Conservation (phyloP, 2,329 filamentous ascomycete genomes). For the Fusarium sp. region DNA sequence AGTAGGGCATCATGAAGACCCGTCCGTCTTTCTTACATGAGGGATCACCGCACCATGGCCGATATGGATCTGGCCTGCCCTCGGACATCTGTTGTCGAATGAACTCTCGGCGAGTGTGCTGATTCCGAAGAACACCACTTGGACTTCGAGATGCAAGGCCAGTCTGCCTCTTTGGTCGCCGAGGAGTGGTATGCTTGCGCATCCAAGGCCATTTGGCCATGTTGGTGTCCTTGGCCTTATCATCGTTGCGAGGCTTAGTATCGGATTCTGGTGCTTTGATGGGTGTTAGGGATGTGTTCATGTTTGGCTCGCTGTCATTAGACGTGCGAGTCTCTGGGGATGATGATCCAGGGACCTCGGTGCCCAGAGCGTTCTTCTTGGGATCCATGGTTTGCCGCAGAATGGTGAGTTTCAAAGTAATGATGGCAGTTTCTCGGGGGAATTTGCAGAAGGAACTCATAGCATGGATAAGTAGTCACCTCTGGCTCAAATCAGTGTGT, state of each 20-base stretch:
- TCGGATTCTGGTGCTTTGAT: background rate
- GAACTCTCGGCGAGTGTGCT: slow-evolving; percentile 25
- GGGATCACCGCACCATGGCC: slow-evolving; percentile 34
- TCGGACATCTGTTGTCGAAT: slow-evolving; percentile 30
- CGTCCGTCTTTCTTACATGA: slow-evolving; percentile 19
- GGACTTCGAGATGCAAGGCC: background rate
- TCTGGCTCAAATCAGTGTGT: background rate
- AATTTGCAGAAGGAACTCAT: too few species aligned
- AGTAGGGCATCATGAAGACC: slow-evolving; percentile 19
- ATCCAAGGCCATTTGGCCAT: background rate
- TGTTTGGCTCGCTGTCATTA: background rate
- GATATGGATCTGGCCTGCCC: slow-evolving; percentile 33
- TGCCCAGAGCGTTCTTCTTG: background rate
- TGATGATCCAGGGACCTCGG: background rate
- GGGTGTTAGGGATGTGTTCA: background rate
- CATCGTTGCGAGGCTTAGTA: background rate
- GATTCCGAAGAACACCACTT: slow-evolving; percentile 14
- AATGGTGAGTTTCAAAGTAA: background rate
- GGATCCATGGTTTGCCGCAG: slow-evolving; percentile 3
- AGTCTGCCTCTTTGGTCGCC: too few species aligned
- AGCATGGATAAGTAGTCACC: background rate
- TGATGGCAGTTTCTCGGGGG: background rate
- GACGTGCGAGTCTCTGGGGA: background rate
- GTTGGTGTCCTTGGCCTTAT: background rate
- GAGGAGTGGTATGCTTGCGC: background rate